phyloP scores from a whole-genome alignment of 2,329 filamentous ascomycete species.

The Ascochyta clinopodiicola region DNA sequence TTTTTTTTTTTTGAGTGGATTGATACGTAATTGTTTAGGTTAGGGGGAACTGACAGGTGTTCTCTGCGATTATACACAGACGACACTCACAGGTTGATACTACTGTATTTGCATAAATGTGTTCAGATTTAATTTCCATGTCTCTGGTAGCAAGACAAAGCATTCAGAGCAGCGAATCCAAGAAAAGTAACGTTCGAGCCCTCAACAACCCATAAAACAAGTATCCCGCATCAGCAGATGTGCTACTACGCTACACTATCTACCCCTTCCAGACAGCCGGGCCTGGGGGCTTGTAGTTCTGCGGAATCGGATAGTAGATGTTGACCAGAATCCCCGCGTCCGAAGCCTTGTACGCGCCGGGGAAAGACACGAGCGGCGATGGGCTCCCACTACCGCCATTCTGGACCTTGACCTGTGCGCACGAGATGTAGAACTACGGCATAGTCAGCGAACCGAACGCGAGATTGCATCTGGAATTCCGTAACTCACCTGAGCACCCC shows the following conservation, averaged over 20 bases:
- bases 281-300: slow-evolving; percentile 13
- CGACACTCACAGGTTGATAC: too few relatives aligned
- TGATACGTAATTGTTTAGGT: too few relatives aligned
- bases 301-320: slow-evolving; percentile 12
- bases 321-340: slow-evolving; percentile 25
- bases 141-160: too few relatives aligned
- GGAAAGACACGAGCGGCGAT: slow-evolving; percentile 48
- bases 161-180: too few relatives aligned
- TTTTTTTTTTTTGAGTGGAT: too few relatives aligned
- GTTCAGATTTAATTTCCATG: too few relatives aligned
- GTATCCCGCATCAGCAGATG: neutral
- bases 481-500: slow-evolving; percentile 42
- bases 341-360: slow-evolving; percentile 42
- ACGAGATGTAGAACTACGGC: slow-evolving; percentile 53
- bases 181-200: too few relatives aligned
- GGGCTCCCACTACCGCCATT: slow-evolving; percentile 47
- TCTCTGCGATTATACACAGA: too few relatives aligned
- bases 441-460: neutral
- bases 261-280: slow-evolving; percentile 16
- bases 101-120: too few relatives aligned
- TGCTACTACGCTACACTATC: neutral
- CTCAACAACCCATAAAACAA: neutral
- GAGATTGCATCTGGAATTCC: too few relatives aligned
- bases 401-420: slow-evolving; percentile 53
- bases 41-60: too few relatives aligned